Percentiles rank a stretch among this genome's conserved stretches.
These are phyloP conservation scores for Durotheca rogersii DNA, from an alignment of 495 filamentous ascomycete genomes.

Conservation along the genomic window DNA sequence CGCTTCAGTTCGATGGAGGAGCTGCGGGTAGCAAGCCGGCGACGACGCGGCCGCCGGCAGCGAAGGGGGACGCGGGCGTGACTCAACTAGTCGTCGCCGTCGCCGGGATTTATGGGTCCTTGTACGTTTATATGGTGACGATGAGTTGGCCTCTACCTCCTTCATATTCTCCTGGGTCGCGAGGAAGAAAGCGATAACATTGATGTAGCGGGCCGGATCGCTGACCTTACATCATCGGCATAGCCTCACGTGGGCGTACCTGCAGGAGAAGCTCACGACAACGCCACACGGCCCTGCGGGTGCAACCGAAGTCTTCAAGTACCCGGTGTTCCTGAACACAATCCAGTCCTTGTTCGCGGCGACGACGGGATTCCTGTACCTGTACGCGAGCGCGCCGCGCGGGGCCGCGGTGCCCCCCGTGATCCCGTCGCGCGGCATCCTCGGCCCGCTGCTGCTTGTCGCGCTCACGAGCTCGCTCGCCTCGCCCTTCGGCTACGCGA, in stretches of 20 bases:
- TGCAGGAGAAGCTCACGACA: conserved; percentile 97
- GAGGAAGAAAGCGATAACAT: background rate
- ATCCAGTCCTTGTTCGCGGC: conserved; percentile 91
- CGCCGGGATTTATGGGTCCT: conserved; percentile 90
- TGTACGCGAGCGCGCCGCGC: conserved; percentile 62
- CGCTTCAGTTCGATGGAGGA: conserved; percentile 44
- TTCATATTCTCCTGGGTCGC: background rate
- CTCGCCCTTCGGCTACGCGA: conserved; percentile 92
- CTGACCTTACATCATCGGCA: conserved; percentile 15
- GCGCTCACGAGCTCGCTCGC: conserved; percentile 85
- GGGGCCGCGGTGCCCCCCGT: conserved; percentile 57
- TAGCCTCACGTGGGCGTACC: conserved; percentile 90
- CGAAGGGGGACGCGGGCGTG: conserved; percentile 53
- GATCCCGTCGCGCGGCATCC: conserved; percentile 72
- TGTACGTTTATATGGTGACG: conserved; percentile 69
- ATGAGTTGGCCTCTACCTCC: background rate
- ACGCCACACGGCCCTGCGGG: conserved; percentile 71
- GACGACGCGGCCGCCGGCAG: conserved; percentile 18
- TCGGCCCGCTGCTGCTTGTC: conserved; percentile 80
- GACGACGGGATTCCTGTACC: conserved; percentile 77
- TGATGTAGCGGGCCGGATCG: background rate
- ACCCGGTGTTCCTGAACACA: conserved; percentile 91
- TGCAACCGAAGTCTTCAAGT: conserved; percentile 75
- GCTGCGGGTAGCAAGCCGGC: conserved; percentile 29
- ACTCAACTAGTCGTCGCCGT: conserved; percentile 82